Conservation (phyloP, 2,329 filamentous ascomycete genomes). For the Xenosphaeropsis pyriputrescens region DNA sequence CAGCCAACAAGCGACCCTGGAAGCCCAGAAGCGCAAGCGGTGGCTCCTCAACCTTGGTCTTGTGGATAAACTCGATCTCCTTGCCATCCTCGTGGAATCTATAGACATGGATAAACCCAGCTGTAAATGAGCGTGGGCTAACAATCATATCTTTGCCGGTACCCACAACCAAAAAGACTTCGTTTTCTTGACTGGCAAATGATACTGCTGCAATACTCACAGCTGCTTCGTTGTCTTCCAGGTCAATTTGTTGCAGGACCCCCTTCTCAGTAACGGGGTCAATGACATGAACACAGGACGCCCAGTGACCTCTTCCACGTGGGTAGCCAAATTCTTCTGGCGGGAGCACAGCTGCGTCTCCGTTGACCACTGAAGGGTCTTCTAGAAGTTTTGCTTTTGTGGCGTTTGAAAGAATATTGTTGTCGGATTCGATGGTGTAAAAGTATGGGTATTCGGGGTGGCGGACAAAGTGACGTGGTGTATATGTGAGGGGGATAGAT, state of each 20-base stretch:
- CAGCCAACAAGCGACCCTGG: constrained; percentile 79
- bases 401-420: constrained; percentile 75
- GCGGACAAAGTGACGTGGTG: constrained; percentile 73
- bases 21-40: constrained; percentile 85
- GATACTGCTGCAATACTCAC: constrained; percentile 73
- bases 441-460: constrained; percentile 82
- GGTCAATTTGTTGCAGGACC: constrained; percentile 64
- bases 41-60: constrained; percentile 82
- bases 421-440: constrained; percentile 88
- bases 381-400: constrained; percentile 61
- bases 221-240: constrained; percentile 83
- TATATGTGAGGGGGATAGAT: constrained; percentile 76
- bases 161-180: constrained; percentile 84
- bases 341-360: constrained; percentile 54
- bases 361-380: constrained; percentile 57
- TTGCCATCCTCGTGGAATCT: constrained; percentile 77
- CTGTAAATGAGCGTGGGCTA: constrained; percentile 58
- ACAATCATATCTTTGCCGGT: constrained; percentile 83
- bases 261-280: constrained; percentile 65
- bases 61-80: constrained; percentile 87
- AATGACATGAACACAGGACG: constrained; percentile 85
- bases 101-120: constrained; percentile 86
- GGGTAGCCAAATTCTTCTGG: constrained; percentile 84
- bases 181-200: constrained; percentile 79
- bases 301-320: constrained; percentile 73